Conservation (phyloP, 192 early-diverging fungal genomes). For the Entophlyctis luteolus region DNA sequence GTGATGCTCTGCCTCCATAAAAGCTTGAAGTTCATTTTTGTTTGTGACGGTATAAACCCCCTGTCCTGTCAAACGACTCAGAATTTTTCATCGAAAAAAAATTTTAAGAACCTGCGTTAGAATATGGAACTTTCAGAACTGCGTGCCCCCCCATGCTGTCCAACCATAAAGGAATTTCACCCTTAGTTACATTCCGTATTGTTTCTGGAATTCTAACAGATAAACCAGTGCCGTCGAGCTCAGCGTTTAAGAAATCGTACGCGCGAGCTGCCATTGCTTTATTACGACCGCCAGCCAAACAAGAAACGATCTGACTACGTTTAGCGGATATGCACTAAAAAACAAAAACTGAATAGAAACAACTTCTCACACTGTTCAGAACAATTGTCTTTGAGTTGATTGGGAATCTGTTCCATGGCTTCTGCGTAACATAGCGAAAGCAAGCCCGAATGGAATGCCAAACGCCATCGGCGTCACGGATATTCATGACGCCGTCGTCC, state of each 20-base stretch:
- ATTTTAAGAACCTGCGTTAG: conserved; percentile 56
- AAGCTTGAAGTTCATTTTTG: conserved; percentile 64
- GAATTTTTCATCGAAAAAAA: background rate
- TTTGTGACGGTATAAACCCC: conserved; percentile 88
- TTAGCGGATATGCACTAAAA: background rate
- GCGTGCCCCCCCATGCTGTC: conserved; percentile 83
- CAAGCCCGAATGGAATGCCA: conserved; percentile 83
- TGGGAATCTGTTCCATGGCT: conserved; percentile 83
- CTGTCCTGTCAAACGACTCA: no score
- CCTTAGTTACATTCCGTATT: conserved; percentile 75
- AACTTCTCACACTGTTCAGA: conserved; percentile 55
- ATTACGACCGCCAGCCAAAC: conserved; percentile 82
- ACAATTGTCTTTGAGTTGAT: conserved; percentile 71
- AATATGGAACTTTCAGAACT: conserved; percentile 85
- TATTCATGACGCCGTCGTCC: conserved; percentile 67
- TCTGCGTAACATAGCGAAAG: conserved; percentile 85
- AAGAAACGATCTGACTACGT: conserved; percentile 61
- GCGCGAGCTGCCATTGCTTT: conserved; percentile 87
- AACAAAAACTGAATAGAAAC: background rate
- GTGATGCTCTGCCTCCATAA: conserved; percentile 72
- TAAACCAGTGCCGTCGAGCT: conserved; percentile 67
- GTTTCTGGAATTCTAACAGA: conserved; percentile 75
- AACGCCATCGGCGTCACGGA: conserved; percentile 61
- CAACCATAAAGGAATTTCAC: conserved; percentile 78
- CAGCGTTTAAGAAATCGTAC: conserved; percentile 81